These are phyloP conservation scores for Aureobasidium sp. DNA, from an alignment of 2,329 filamentous ascomycete species.

Conservation along the genomic window DNA sequence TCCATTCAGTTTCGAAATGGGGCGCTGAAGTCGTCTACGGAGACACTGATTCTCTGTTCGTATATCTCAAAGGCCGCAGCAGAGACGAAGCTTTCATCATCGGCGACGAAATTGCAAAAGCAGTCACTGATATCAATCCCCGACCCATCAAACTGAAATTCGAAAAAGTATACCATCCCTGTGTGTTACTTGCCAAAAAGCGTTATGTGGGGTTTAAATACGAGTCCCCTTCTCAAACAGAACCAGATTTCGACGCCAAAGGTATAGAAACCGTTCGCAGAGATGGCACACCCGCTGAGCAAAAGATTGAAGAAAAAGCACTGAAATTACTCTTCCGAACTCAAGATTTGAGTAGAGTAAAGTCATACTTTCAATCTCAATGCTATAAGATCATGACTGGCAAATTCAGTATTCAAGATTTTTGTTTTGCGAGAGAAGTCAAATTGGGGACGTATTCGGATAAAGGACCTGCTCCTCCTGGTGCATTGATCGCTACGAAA, in stretches of 20 bases:
- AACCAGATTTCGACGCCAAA: conserved; percentile 96
- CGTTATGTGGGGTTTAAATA: conserved; percentile 99
- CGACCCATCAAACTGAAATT: conserved; percentile 96
- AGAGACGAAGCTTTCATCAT: conserved; percentile 92
- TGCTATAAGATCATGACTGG: conserved; percentile 95
- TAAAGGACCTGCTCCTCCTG: conserved; percentile 81
- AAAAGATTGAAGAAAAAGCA: conserved; percentile 96
- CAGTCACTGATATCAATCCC: conserved; percentile 90
- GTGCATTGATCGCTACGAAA: conserved; percentile 87
- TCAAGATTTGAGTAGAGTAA: conserved; percentile 88
- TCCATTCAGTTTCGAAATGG: conserved; percentile 90
- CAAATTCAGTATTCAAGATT: conserved; percentile 90
- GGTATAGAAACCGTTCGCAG: conserved; percentile 97
- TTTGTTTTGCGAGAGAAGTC: conserved; percentile 95
- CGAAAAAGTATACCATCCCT: conserved; percentile 98
- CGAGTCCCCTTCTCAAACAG: conserved; percentile 76
- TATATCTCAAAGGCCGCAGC: conserved; percentile 88
- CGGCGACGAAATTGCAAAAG: conserved; percentile 90
- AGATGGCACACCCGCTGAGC: conserved; percentile 94
- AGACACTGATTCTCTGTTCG: conserved; percentile 95
- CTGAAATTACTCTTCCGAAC: conserved; percentile 92
- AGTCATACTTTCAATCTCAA: conserved; percentile 89
- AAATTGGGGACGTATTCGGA: conserved; percentile 90
- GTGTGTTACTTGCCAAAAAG: conserved; percentile 95
- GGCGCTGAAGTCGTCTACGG: conserved; percentile 98